Percentiles rank a stretch among this genome's conserved stretches.
Evolutionary conservation across 345 rosid genomes (phyloP).

Genomic region (Pelargonium nanum): DNA sequence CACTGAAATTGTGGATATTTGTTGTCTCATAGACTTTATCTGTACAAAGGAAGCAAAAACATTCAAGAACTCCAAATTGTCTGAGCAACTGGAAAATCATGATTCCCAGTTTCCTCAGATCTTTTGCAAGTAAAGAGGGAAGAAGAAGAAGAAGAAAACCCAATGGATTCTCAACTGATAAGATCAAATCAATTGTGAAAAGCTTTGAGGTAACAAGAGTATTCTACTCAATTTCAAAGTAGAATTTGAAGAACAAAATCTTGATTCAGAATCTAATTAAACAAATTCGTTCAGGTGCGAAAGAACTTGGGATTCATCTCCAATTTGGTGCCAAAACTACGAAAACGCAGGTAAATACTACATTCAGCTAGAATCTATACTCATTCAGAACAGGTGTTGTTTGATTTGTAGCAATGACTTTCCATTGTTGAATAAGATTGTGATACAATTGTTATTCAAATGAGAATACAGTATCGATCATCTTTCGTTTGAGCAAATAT

Average conservation of each 20-base stretch:
- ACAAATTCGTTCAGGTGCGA: slow-evolving; percentile 18
- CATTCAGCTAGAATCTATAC: not conserved
- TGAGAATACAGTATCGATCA: too few relatives aligned
- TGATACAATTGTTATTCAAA: not conserved
- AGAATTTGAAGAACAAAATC: not conserved
- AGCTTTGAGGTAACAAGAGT: slow-evolving; percentile 19
- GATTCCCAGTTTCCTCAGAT: slow-evolving; percentile 21
- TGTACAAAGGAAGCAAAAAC: slow-evolving; percentile 11
- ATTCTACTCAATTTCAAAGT: not conserved
- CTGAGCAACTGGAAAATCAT: slow-evolving; percentile 20
- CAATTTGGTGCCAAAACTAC: slow-evolving; percentile 14
- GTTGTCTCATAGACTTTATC: slow-evolving; percentile 16
- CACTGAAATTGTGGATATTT: not conserved
- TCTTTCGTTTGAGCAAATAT: too few relatives aligned
- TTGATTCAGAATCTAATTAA: not conserved
- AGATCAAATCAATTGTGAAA: slow-evolving; percentile 18
- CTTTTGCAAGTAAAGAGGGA: slow-evolving; percentile 17
- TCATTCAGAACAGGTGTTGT: too few relatives aligned
- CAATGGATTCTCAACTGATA: slow-evolving; percentile 10
- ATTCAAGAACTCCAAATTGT: slow-evolving; percentile 21
- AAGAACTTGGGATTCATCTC: slow-evolving; percentile 18
- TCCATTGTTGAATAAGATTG: not conserved
- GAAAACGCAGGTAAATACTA: slow-evolving; percentile 16
- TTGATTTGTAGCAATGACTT: not conserved
- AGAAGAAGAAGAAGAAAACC: slow-evolving; percentile 18